Base-by-base conservation (phyloP, 2,329 filamentous ascomycete species). In the Paecilomyces sp. region DNA sequence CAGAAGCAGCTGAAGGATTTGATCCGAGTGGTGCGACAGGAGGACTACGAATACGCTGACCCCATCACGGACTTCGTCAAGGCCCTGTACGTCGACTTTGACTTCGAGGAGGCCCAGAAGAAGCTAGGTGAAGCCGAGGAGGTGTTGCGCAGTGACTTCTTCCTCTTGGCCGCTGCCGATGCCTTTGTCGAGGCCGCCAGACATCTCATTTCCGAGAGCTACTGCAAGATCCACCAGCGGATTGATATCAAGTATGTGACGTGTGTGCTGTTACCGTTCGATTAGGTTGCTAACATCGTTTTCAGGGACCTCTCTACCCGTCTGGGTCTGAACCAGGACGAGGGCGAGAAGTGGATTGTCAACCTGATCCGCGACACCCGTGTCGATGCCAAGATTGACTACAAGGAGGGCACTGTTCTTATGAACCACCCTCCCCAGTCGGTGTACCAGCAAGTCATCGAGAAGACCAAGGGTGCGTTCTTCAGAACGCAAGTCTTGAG, bases 281-380 rank as follows among this genome's bases (percentile, higher is more conserved):
- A 31, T 28, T 12, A 13, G 36, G 33, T 50, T 57, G 60, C 66
- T 70, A 63, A 69, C 58, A n/a, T 53, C 28, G 18, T 24, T 61
- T 18, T 1, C 63, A 87, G 85, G 78, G 94, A 97, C 70, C 85
- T 99, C 61, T 96, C 92, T 65, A 89, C 87, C 64, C 90, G 94
- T 75, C 87, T 99, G 62, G 94, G 93, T 66, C 84, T 99, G 65
- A 91, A 89, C 74, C 88, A 92, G 70, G 91, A 96, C 73, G 94
- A 97, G 72, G 94, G 94, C 70, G 94, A 99, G 86, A 99, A 99
- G 83, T 99, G 94, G 94, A 99, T 99, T 72, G 94, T 99, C 70
- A 99, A 99, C 82, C 85, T 99, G 65, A 99, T 99, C 79, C 89
- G 94, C 65, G 94, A 99, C 79, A 99, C 94, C 25, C 86, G 92